Conservation (phyloP, 306 rosid genomes). For the apple (Malus domestica) region ASM211411v1 NC_041795.1:30248501-30249000, state of each 20-base stretch:
- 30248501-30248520: slow-evolving; percentile 20
- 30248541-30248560: slow-evolving; percentile 20
- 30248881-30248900: slow-evolving; percentile 22
- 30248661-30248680: slow-evolving; percentile 31
- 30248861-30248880: not conserved
- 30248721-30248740: slow-evolving; percentile 31
- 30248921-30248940: slow-evolving; percentile 27
- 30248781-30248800: not conserved
- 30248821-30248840: not conserved
- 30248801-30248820: not conserved
- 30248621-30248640: slow-evolving; percentile 34
- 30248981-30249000: slow-evolving; percentile 22
- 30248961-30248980: slow-evolving; percentile 25
- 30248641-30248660: slow-evolving; percentile 38
- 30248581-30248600: slow-evolving; percentile 19
- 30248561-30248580: slow-evolving; percentile 30
- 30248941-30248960: slow-evolving; percentile 35
- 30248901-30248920: slow-evolving; percentile 20
- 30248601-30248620: slow-evolving; percentile 22
- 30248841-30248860: too few relatives aligned
- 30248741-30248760: slow-evolving; percentile 29
- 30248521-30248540: slow-evolving; percentile 23
- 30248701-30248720: slow-evolving; percentile 28
- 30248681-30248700: slow-evolving; percentile 34
- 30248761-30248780: slow-evolving; percentile 13